Evolutionary conservation across 805 yeast species (phyloP).

Genomic region (Candida corydali): DNA sequence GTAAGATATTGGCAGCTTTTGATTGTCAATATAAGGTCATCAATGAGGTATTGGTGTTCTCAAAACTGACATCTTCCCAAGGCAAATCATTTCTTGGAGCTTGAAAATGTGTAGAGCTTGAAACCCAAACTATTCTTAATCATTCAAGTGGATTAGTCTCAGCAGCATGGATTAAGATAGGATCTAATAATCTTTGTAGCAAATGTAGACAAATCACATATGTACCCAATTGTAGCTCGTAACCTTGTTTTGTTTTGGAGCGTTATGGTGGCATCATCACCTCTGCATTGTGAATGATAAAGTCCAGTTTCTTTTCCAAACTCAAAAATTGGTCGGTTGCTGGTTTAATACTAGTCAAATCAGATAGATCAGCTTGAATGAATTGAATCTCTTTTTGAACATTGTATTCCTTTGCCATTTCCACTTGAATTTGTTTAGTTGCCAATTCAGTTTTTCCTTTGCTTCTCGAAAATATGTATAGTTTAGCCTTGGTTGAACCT

Average conservation of each 20-base stretch:
- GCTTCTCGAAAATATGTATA: conserved; percentile 34
- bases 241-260: conserved; percentile 32
- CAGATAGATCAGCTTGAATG: conserved; percentile 27
- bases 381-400: conserved; percentile 9
- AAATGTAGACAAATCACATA: conserved; percentile 13
- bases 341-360: conserved; percentile 36
- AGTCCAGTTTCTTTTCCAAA: conserved; percentile 15
- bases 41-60: conserved; percentile 8
- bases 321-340: conserved; percentile 22
- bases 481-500: conserved; percentile 24
- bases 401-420: conserved; percentile 15
- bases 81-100: conserved; percentile 30
- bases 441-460: conserved; percentile 24
- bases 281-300: conserved; percentile 23
- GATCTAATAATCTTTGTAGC: conserved; percentile 14
- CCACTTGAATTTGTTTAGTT: conserved; percentile 19
- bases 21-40: conserved; percentile 35
- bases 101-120: conserved; percentile 33
- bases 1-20: conserved; percentile 38
- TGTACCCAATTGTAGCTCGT: conserved; percentile 29
- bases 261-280: conserved; percentile 23
- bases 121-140: conserved; percentile 43
- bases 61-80: conserved; percentile 26
- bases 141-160: conserved; percentile 9
- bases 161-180: conserved; percentile 19